Evolutionary conservation across 2,329 filamentous ascomycete species (phyloP).

Genomic region (Aspergillus thermomutatus): DNA sequence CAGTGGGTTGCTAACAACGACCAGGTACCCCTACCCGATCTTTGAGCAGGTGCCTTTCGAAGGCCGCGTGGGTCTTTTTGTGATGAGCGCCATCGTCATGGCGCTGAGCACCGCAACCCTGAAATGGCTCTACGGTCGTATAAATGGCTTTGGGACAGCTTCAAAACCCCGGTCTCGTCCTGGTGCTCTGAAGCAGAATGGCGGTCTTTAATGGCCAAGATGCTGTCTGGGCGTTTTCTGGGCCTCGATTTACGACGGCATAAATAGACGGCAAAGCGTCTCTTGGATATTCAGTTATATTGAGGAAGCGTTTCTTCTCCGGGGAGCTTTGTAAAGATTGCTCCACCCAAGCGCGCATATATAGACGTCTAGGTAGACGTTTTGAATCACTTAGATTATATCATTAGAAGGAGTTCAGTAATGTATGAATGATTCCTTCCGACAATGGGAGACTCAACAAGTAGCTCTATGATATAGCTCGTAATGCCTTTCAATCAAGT

Average conservation of each 20-base stretch:
- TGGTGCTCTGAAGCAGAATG: conserved; percentile 27
- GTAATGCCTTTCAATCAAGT: too few relatives aligned
- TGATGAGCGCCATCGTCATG: conserved; percentile 67
- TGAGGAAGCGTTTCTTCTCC: neutral
- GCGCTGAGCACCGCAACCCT: conserved; percentile 65
- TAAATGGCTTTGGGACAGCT: conserved; percentile 36
- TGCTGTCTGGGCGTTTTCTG: neutral
- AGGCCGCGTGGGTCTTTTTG: conserved; percentile 68
- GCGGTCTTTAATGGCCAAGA: conserved; percentile 13
- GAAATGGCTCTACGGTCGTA: conserved; percentile 64
- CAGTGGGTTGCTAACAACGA: conserved; percentile 3
- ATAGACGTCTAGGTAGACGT: neutral
- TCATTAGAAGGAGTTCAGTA: neutral
- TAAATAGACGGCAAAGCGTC: neutral
- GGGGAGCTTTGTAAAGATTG: neutral
- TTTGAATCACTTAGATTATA: neutral
- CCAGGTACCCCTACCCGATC: conserved; percentile 81
- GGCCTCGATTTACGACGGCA: neutral
- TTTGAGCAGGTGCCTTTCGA: conserved; percentile 65
- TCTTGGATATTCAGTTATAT: neutral
- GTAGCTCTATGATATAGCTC: too few relatives aligned
- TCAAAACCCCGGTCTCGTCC: conserved; percentile 22
- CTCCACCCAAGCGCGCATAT: neutral
- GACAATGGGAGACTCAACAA: too few relatives aligned
- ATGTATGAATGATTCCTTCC: too few relatives aligned